A percentile compares a stretch with the other conserved stretches of the same genome.
Conservation (phyloP, 257 asterid species). For the Nicotiana knightiana region DNA sequence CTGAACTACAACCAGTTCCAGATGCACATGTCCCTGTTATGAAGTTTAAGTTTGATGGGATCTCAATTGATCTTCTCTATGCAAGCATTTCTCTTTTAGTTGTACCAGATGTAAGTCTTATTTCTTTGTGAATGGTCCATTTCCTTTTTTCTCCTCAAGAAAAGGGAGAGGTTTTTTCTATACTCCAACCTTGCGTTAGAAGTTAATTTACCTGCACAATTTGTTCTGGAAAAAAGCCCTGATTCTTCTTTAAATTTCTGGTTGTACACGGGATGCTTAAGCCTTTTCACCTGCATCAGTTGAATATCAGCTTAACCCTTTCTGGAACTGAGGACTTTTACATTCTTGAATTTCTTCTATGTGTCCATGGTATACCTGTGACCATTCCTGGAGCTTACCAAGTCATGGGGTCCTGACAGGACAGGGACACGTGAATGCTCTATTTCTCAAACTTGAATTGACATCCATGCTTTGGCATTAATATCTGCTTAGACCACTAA, state of each 20-base stretch:
- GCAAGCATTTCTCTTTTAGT: slow-evolving; percentile 84
- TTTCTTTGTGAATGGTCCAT: not conserved
- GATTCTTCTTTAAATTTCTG: not conserved
- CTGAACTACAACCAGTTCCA: slow-evolving; percentile 95
- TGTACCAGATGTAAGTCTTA: slow-evolving; percentile 77
- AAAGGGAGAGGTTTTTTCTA: not conserved
- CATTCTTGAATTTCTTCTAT: not conserved
- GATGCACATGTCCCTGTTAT: slow-evolving; percentile 98
- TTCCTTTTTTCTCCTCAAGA: not conserved
- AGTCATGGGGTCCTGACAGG: not conserved
- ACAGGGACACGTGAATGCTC: not conserved
- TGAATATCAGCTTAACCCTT: not conserved
- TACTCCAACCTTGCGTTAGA: not conserved
- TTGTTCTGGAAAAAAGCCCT: not conserved
- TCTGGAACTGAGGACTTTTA: not conserved
- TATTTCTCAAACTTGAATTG: not conserved
- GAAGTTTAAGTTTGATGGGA: slow-evolving; percentile 94
- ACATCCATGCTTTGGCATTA: not conserved
- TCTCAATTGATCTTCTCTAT: slow-evolving; percentile 90
- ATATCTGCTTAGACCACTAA: not conserved
- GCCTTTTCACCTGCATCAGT: not conserved
- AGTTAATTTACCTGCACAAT: not conserved
- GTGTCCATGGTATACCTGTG: not conserved
- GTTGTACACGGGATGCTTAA: not conserved
- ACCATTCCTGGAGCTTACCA: not conserved